Base-by-base conservation (phyloP, 2,329 filamentous ascomycete species). In the Pseudogymnoascus sp. region DNA sequence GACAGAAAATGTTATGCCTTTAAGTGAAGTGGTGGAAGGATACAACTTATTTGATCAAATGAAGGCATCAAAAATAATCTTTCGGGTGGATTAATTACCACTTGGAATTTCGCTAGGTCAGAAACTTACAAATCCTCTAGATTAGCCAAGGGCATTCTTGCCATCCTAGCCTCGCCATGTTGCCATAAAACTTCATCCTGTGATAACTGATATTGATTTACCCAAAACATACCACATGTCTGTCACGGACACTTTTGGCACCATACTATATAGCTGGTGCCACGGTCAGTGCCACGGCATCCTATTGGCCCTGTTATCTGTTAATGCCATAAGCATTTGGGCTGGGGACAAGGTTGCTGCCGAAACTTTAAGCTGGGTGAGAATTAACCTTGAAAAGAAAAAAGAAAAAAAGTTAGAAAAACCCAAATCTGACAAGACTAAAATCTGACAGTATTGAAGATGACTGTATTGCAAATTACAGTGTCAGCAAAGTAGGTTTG, bases 41-140 rank as follows among this genome's bases (percentile, higher is more conserved):
- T 90, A 89, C 69, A 80, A 84, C 8, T 74, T 88, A 31, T 90
- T 89, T 70, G 83, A 90, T 70, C 79, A 85, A 66, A 87, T 85
- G 81, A 84, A 86, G 74, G 85, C 81, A 35, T 86, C 89, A 69
- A 90, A 90, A 77, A 83, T 90, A 14, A 79, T 89, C 19, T 90
- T 90, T 59, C 23, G 23, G n/a, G 43, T 49, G 6, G 21, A 49
- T n/a, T 49, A 49, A 49, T 49, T 49, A 7, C 43, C 7, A 5
- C 7, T 23, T 5, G 21, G 41, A 5, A 8, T 21, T 45, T 45
- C 5, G 21, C 23, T 26, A 26, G 26, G 41, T 26, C 12, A 26
- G 41, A 12, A 45, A n/a, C 26, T 26, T 45, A 26, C 21, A 14
- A 45, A 45, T 6, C 19, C 21, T 14, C 23, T 45, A 4, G 23